phyloP scores from a whole-genome alignment of 2,329 filamentous ascomycete genomes.

The Byssoonygena ceratinophila region DNA sequence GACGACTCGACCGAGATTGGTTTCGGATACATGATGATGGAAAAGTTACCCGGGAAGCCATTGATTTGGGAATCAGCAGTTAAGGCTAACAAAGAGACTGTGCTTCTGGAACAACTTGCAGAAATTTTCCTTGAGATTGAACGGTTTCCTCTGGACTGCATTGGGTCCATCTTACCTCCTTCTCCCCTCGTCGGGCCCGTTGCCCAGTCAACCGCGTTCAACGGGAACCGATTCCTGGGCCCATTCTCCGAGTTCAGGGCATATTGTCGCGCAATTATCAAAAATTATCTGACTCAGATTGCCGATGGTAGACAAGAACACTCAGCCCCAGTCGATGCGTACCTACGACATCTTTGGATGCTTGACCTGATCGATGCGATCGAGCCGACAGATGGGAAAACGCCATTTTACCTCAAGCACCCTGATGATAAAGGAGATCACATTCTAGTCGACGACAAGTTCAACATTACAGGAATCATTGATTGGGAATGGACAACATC shows the following conservation, averaged over 20 bases:
- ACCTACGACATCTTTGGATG: neutral
- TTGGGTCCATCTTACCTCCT: slow-evolving; percentile 28
- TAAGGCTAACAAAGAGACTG: slow-evolving; percentile 26
- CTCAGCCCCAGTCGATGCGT: slow-evolving; percentile 18
- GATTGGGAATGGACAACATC: slow-evolving; percentile 39
- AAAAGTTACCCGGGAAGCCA: slow-evolving; percentile 32
- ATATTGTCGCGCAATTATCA: slow-evolving; percentile 26
- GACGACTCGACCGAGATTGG: slow-evolving; percentile 22
- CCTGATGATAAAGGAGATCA: slow-evolving; percentile 43
- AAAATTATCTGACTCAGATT: slow-evolving; percentile 27
- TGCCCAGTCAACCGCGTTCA: slow-evolving; percentile 21
- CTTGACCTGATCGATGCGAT: neutral
- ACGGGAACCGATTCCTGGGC: slow-evolving; percentile 14
- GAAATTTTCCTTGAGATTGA: slow-evolving; percentile 34
- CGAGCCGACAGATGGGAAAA: neutral
- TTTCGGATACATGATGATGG: slow-evolving; percentile 33
- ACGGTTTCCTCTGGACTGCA: slow-evolving; percentile 29
- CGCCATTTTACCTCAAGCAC: slow-evolving; percentile 39
- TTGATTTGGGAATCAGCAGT: slow-evolving; percentile 27
- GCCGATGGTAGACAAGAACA: slow-evolving; percentile 20
- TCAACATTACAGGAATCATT: slow-evolving; percentile 41
- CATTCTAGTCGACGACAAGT: slow-evolving; percentile 38
- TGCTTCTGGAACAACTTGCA: slow-evolving; percentile 31
- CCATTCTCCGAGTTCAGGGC: slow-evolving; percentile 27
- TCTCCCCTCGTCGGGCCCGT: slow-evolving; percentile 15